Evolutionary conservation across 1,139 yeast genomes (phyloP).

Genomic region (Saccharomyces hybrid): DNA sequence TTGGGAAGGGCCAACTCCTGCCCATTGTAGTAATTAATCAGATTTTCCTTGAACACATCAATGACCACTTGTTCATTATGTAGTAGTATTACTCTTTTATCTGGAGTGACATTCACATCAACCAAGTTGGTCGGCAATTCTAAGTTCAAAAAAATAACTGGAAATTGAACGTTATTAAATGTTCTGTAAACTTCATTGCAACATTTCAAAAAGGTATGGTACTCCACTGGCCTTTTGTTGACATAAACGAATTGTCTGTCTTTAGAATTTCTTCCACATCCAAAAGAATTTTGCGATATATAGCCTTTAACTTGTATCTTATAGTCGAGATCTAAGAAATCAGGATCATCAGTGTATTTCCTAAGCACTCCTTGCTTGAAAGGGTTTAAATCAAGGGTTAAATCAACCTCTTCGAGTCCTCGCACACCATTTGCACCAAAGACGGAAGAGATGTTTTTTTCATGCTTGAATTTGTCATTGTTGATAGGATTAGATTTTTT

Average conservation of each 20-base stretch:
- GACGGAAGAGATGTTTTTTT: constrained; percentile 56
- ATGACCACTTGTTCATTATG: constrained; percentile 57
- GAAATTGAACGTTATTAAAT: constrained; percentile 66
- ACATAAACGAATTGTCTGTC: constrained; percentile 73
- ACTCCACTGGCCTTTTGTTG: constrained; percentile 65
- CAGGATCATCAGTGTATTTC: constrained; percentile 13
- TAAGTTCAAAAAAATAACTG: constrained; percentile 62
- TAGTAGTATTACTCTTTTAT: constrained; percentile 64
- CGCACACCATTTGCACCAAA: constrained; percentile 61
- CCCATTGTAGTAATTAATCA: constrained; percentile 39
- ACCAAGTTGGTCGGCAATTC: constrained; percentile 43
- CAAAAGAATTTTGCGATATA: constrained; percentile 70
- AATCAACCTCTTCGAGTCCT: constrained; percentile 46
- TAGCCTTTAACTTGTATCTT: constrained; percentile 45
- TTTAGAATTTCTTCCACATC: constrained; percentile 58
- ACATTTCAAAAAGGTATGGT: constrained; percentile 49
- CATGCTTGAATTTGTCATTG: constrained; percentile 43
- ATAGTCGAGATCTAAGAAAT: constrained; percentile 21
- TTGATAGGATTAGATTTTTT: constrained; percentile 42
- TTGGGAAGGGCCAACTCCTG: constrained; percentile 38
- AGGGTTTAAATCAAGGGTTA: constrained; percentile 32
- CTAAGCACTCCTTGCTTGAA: constrained; percentile 15
- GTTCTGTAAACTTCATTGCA: constrained; percentile 66
- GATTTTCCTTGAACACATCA: constrained; percentile 41
- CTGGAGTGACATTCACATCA: constrained; percentile 89